These are phyloP conservation scores for Neonectria coccinea DNA, from an alignment of 2,329 filamentous ascomycete genomes.

Conservation along the genomic window DNA sequence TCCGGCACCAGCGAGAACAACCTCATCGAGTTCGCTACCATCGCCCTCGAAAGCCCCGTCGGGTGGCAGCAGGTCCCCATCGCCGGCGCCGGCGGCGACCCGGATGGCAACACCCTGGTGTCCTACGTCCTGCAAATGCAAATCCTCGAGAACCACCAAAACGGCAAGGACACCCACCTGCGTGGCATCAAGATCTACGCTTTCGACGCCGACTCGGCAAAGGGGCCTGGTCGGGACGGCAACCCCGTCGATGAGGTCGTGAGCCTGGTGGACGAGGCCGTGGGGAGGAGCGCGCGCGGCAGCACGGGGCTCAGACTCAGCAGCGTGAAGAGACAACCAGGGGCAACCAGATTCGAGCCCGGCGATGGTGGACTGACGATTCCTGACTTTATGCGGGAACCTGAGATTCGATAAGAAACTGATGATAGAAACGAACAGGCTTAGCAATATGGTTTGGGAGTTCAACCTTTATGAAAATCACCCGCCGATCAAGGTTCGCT, in stretches of 20 bases:
- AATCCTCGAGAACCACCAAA: slow-evolving; percentile 97
- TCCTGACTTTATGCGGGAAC: slow-evolving; percentile 58
- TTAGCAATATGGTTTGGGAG: slow-evolving; percentile 23
- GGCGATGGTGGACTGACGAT: slow-evolving; percentile 52
- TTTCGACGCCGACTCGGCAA: slow-evolving; percentile 62
- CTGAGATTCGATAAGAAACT: slow-evolving; percentile 50
- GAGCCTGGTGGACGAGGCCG: slow-evolving; percentile 41
- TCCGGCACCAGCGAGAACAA: slow-evolving; percentile 94
- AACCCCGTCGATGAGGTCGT: slow-evolving; percentile 47
- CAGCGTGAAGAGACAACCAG: slow-evolving; percentile 46
- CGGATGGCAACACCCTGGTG: slow-evolving; percentile 79
- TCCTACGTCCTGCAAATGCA: slow-evolving; percentile 92
- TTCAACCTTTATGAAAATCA: background rate
- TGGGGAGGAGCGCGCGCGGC: slow-evolving; percentile 21
- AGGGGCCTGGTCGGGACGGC: slow-evolving; percentile 54
- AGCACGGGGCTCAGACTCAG: slow-evolving; percentile 40
- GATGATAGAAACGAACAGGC: slow-evolving; percentile 1
- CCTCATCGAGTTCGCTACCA: slow-evolving; percentile 85
- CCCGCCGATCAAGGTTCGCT: background rate
- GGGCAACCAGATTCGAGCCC: slow-evolving; percentile 47
- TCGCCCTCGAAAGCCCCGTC: slow-evolving; percentile 81
- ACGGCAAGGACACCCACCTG: slow-evolving; percentile 98
- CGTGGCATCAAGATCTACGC: slow-evolving; percentile 89
- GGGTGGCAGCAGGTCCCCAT: slow-evolving; percentile 92
- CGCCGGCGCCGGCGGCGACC: slow-evolving; percentile 65